Evolutionary conservation across 225 moss, liverwort and hornwort genomes (phyloP).

Genomic region (Straminergon stramineum): DNA sequence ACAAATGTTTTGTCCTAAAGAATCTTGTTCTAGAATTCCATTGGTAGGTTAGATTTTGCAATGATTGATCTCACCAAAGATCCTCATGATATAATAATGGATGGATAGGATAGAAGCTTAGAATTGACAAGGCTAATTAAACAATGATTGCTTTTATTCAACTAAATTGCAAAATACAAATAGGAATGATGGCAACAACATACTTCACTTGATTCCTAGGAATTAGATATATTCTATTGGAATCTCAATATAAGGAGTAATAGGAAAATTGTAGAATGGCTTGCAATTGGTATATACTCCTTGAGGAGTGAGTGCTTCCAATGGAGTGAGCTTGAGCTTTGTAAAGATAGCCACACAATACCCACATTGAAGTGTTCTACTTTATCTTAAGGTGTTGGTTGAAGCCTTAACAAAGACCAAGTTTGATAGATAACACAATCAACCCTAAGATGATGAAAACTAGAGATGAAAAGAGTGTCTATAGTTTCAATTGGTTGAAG

Average conservation of each 20-base stretch:
- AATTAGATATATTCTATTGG: too few species aligned
- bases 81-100: background rate
- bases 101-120: background rate
- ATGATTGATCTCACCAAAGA: background rate
- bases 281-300: background rate
- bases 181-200: background rate
- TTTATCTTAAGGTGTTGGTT: too few species aligned
- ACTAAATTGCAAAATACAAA: background rate
- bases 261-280: fast-evolving
- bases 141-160: background rate
- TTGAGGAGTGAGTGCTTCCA: background rate
- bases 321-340: background rate
- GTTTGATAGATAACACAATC: background rate
- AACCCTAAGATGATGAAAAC: background rate
- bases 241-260: too few species aligned
- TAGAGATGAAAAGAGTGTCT: background rate
- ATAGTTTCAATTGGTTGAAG: background rate
- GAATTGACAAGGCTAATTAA: background rate
- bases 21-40: background rate
- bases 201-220: background rate
- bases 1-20: fast-evolving
- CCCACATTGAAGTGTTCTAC: too few species aligned
- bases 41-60: background rate
- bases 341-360: too few species aligned
- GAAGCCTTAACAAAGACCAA: too few species aligned